Evolutionary conservation across 208 protist genomes (phyloP), one percentile per base, ranked within the genome.

Genomic region (Leishmania amazonensis): DNA sequence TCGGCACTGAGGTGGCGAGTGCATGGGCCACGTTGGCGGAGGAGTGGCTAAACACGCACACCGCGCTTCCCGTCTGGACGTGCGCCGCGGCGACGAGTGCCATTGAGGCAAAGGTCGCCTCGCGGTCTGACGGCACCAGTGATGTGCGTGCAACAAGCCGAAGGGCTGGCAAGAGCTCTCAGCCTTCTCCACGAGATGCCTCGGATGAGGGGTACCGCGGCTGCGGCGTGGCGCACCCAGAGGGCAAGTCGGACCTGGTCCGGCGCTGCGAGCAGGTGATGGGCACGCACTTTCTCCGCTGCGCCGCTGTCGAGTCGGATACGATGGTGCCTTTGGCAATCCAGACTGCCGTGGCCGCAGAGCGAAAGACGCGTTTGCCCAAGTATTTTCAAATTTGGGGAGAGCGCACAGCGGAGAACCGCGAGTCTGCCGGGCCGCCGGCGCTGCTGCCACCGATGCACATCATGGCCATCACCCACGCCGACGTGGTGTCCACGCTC

Each of bases 381-480:
- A 91, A 91, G 83, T 93, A 90, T 78, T 92, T 94, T 54, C 79
- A 83, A 79, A 73, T 76, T 40, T 83, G 77, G 81, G 47, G 31
- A 42, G 85, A 83, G 70, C 76, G 85, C 15, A 38, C 81, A 47
- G 57, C 54, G 38, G 73, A 83, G 51, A 67, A 83, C 47, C 79
- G 81, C 45, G 78, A 78, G 31, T 54, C 58, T 45, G 74, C 76
- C 57, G 79, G 75, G 11, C 72, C 82, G 9, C 83, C 76, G 4
- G 82, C 91, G 64, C 86, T 97, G 65, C 77, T 97, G 62, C 93
- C 94, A 4, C 89, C 94, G 5, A 91, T 90, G 79, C 89, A 90
- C 67, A 78, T 95, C 28, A 88, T 97, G 87, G 83, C 87, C 21
- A 87, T 95, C 72, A 97, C 94, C 42, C 94, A 97, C 67, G 94